Percentiles rank a stretch among this genome's conserved stretches.
phyloP scores from a whole-genome alignment of 805 yeast genomes.

The Saturnispora silvae region DNA sequence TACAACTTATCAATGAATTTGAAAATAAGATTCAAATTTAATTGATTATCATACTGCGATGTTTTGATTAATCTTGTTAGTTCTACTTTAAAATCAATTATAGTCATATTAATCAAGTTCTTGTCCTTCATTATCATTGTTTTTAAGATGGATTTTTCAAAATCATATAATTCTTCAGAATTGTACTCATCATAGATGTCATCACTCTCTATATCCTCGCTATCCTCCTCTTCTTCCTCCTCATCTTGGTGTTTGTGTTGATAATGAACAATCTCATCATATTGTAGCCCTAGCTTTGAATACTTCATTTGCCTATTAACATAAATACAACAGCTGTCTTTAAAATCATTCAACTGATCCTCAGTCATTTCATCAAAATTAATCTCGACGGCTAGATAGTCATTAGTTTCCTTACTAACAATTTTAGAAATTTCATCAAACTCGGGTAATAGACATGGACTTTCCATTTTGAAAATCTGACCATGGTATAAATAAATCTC shows the following conservation, averaged over 20 bases:
- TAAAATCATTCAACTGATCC: conserved; percentile 28
- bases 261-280: too few species aligned
- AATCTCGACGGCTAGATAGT: conserved; percentile 40
- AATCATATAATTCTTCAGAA: too few species aligned
- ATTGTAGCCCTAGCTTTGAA: conserved; percentile 21
- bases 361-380: conserved; percentile 30
- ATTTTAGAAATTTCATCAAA: conserved; percentile 39
- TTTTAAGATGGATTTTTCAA: conserved; percentile 16
- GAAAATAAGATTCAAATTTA: conserved; percentile 54
- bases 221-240: too few species aligned
- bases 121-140: conserved; percentile 7
- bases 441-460: conserved; percentile 69
- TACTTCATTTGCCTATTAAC: conserved; percentile 39
- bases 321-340: conserved; percentile 35
- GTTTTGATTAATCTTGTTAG: conserved; percentile 31
- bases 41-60: conserved; percentile 45
- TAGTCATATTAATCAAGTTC: conserved; percentile 28
- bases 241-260: too few species aligned
- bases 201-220: too few species aligned
- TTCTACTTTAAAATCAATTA: conserved; percentile 48
- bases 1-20: conserved; percentile 42
- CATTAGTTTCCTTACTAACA: conserved; percentile 27
- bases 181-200: too few species aligned
- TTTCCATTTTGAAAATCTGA: conserved; percentile 20
- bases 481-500: conserved; percentile 30